Evolutionary conservation across 768 basidiomycete species (phyloP).

Genomic region (Infundibulicybe gibba): DNA sequence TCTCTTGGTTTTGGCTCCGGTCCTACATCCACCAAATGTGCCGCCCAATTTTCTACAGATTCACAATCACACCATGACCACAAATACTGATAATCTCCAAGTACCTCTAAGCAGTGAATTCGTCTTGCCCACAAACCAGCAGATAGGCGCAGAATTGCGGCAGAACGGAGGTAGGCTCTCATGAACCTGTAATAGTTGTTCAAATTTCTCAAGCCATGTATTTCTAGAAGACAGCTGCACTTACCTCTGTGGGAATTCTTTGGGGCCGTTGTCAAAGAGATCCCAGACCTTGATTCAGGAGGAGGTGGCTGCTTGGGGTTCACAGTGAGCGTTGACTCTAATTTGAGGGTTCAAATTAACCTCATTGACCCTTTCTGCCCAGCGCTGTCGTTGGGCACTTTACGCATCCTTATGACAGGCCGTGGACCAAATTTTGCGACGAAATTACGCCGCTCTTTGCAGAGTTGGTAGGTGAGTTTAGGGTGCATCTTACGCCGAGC

Average conservation of each 20-base stretch:
- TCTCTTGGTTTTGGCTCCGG: no score
- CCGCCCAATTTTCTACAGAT: no score
- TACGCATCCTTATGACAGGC: constrained; percentile 76
- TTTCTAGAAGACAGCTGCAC: constrained; percentile 52
- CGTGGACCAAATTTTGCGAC: constrained; percentile 80
- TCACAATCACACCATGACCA: no score
- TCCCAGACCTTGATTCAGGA: constrained; percentile 72
- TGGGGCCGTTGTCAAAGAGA: constrained; percentile 77
- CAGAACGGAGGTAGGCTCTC: constrained; percentile 32
- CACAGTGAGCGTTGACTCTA: constrained; percentile 39
- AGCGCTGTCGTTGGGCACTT: constrained; percentile 92
- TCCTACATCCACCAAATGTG: no score
- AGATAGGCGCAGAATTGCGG: constrained; percentile 38
- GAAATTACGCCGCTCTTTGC: constrained; percentile 72
- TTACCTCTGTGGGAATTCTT: constrained; percentile 95
- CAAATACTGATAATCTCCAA: no score
- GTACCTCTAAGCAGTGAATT: constrained; percentile 50
- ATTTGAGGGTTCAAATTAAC: constrained; percentile 9
- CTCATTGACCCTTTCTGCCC: constrained; percentile 12
- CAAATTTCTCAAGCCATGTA: constrained; percentile 4
- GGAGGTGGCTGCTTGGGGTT: constrained; percentile 83
- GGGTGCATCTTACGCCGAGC: neutral
- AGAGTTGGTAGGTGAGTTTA: constrained; percentile 70
- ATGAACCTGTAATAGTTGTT: neutral
- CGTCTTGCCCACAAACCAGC: constrained; percentile 48